Evolutionary conservation across 2,329 filamentous ascomycete species (phyloP), one percentile per base, ranked within the genome.

Genomic region (Penicillium sp.): DNA sequence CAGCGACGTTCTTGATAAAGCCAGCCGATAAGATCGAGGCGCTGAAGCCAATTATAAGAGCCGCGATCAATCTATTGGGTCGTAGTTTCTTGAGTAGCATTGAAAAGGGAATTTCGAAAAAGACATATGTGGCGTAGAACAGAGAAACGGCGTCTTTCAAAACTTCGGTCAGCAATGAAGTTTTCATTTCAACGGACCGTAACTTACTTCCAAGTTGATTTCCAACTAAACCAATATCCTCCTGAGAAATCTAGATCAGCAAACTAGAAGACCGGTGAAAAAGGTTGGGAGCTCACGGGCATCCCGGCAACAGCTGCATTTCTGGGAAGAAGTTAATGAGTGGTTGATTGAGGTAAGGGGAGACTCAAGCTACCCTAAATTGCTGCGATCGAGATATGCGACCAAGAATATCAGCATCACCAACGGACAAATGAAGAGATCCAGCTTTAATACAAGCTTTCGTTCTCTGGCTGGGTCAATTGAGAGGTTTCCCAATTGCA

Each of bases 341-440:
- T 42, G 37, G 5, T 16, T 7, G 2, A 34, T 24, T 39, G 6
- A 14, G 13, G 10, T 11, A 11, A 29, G 6, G 3, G 11, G 5
- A 44, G 69, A 33, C 7, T 13, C 3, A 24, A 45, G 74, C 57
- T 77, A 79, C 40, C 73, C 73, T 48, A 81, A 77, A 56, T 79
- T 80, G 47, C 69, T 70, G 48, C 81, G 74, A 67, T 83, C 81
- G 31, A 81, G 70, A 62, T 77, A 80, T 52, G 74, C 78, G 6
- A 74, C 72, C 18, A 83, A 62, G 55, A 80, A 83, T 24, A 82
- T 71, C 40, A 79, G 63, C 71, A 79, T 80, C 45, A 82, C 75
- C 52, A 81, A 72, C 0, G 76, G 76, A 6, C 72, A 71, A 16
- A 79, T 71, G 13, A 66, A 70, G 10, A 73, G 58, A 50, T 79